These are phyloP conservation scores for Anethum foeniculum DNA, from an alignment of 140 eudicot species.

Conservation along the genomic window DNA sequence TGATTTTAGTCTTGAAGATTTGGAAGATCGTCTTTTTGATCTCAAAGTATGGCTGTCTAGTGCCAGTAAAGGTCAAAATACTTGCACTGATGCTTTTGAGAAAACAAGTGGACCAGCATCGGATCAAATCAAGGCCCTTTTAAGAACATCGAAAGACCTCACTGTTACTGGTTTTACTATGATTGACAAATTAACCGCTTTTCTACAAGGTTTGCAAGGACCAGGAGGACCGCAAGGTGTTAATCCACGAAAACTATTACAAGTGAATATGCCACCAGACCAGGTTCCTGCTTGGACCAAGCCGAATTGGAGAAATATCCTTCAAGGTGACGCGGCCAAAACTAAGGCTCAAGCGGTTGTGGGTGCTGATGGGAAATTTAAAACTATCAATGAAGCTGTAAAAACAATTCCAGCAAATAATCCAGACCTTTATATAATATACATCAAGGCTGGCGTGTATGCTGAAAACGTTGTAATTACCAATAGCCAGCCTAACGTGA, in stretches of 20 bases:
- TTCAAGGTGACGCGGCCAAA: background rate
- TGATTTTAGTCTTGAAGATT: constrained; percentile 7
- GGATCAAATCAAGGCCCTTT: constrained; percentile 21
- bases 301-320: constrained; percentile 20
- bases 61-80: constrained; percentile 45
- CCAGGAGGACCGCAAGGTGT: background rate
- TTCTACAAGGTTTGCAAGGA: background rate
- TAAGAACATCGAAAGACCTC: constrained; percentile 31
- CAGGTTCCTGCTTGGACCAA: constrained; percentile 24
- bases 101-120: constrained; percentile 30
- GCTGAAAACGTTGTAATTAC: constrained; percentile 38
- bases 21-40: constrained; percentile 32
- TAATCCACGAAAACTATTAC: constrained; percentile 12
- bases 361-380: constrained; percentile 51
- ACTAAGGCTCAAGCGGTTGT: constrained; percentile 36
- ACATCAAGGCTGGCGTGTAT: constrained; percentile 67
- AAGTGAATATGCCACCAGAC: background rate
- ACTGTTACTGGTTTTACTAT: constrained; percentile 42
- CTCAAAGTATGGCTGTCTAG: constrained; percentile 55
- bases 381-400: constrained; percentile 53
- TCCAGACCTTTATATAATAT: constrained; percentile 32
- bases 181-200: constrained; percentile 17
- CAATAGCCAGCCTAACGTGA: constrained; percentile 23
- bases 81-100: constrained; percentile 50
- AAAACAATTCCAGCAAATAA: constrained; percentile 22